Conservation (phyloP, 2,329 filamentous ascomycete species). For the Grosmannia huntii region DNA sequence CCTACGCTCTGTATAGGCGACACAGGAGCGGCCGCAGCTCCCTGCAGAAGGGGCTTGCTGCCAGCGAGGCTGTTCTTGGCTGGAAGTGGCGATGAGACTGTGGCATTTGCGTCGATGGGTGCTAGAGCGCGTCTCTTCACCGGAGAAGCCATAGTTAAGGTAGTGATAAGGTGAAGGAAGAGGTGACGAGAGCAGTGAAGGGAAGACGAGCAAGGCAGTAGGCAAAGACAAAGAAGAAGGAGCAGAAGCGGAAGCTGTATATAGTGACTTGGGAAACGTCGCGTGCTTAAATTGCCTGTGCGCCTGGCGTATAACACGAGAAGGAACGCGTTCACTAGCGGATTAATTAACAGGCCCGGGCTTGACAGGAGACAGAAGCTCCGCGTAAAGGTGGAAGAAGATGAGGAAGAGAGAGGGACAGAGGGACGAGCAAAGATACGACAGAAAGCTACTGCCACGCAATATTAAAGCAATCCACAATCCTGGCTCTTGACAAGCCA, state of each 20-base stretch:
- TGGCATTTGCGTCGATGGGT: slow-evolving; percentile 31
- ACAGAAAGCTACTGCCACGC: neutral
- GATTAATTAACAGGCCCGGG: neutral
- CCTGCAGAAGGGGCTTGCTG: neutral
- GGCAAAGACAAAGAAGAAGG: no score
- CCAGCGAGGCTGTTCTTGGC: neutral
- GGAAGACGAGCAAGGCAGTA: no score
- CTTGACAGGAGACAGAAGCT: neutral
- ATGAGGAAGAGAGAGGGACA: neutral
- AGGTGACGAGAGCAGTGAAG: neutral
- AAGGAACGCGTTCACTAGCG: neutral
- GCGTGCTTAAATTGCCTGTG: no score
- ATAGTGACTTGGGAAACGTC: no score
- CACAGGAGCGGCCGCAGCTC: neutral
- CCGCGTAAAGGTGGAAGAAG: neutral
- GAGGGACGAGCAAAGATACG: neutral
- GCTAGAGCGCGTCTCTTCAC: slow-evolving; percentile 36
- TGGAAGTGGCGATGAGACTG: slow-evolving; percentile 14
- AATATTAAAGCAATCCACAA: neutral
- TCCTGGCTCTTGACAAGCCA: neutral
- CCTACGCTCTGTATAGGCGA: neutral
- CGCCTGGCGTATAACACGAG: no score
- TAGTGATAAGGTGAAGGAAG: neutral
- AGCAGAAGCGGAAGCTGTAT: neutral
- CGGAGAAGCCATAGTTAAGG: slow-evolving; percentile 18